phyloP scores from a whole-genome alignment of 2,329 filamentous ascomycete genomes.

The Pseudogymnoascus sp. region DNA sequence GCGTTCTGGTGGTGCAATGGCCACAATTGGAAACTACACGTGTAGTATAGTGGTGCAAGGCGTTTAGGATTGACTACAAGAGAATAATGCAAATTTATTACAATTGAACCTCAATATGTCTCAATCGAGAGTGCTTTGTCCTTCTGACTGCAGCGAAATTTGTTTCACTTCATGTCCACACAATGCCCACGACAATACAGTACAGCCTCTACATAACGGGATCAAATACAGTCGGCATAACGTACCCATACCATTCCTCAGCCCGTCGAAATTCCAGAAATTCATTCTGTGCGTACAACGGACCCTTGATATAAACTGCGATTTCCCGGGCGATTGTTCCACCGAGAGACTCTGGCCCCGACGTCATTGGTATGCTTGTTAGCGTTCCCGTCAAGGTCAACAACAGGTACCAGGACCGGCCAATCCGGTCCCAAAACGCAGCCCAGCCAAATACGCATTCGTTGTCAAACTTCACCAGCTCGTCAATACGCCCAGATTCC shows the following conservation, averaged over 20 bases:
- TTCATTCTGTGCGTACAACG: neutral
- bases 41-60: neutral
- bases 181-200: neutral
- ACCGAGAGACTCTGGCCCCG: neutral
- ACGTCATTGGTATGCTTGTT: neutral
- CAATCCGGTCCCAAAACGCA: neutral
- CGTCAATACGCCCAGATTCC: neutral
- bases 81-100: neutral
- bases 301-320: neutral
- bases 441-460: neutral
- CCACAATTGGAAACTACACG: neutral
- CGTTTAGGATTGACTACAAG: neutral
- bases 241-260: neutral
- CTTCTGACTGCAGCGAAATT: neutral
- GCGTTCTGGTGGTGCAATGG: neutral
- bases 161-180: neutral
- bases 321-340: neutral
- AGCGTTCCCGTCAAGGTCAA: neutral
- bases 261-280: neutral
- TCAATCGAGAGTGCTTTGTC: neutral
- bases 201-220: neutral
- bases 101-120: neutral
- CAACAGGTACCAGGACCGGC: neutral
- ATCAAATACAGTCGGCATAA: neutral
- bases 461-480: constrained; percentile 2